A percentile compares a stretch with the other conserved stretches of the same genome.
phyloP scores from a whole-genome alignment of 2,329 filamentous ascomycete genomes.

The Drechmeria coniospora region DNA sequence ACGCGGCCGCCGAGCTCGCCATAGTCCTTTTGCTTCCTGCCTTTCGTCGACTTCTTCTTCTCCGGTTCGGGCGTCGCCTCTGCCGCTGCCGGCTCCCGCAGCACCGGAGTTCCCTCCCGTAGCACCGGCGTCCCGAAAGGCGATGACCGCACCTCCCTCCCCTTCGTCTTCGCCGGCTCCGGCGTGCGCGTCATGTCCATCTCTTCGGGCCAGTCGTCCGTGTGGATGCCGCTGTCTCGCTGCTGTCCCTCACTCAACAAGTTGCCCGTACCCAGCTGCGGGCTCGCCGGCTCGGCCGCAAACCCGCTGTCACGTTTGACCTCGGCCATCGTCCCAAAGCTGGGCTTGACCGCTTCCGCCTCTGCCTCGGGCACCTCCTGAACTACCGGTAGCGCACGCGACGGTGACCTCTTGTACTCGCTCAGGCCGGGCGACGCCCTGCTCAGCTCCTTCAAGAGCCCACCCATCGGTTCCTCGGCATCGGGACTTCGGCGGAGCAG shows the following conservation, averaged over 20 bases:
- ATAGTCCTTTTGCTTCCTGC: conserved; percentile 14
- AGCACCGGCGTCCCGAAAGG: conserved; percentile 23
- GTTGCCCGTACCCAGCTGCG: conserved; percentile 20
- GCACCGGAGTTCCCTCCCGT: conserved; percentile 22
- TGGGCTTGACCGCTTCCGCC: conserved; percentile 12
- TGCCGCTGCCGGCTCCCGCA: conserved; percentile 21
- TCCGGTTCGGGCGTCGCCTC: conserved; percentile 28
- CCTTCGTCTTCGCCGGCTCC: conserved; percentile 9
- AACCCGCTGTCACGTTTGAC: conserved; percentile 20
- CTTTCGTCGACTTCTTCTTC: conserved; percentile 15
- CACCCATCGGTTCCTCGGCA: conserved; percentile 13
- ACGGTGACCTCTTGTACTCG: conserved; percentile 27
- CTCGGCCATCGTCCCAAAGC: conserved; percentile 16
- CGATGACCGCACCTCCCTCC: conserved; percentile 15
- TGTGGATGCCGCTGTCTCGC: conserved; percentile 42
- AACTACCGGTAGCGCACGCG: conserved; percentile 33
- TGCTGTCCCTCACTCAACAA: conserved; percentile 18
- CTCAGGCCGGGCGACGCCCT: conserved; percentile 13
- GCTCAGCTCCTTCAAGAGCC: conserved; percentile 15
- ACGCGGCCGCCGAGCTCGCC: conserved; percentile 8
- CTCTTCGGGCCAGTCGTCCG: conserved; percentile 29
- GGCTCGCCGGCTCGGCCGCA: conserved; percentile 26
- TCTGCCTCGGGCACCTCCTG: conserved; percentile 33
- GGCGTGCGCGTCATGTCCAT: conserved; percentile 11
- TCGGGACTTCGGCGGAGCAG: conserved; percentile 17